Base-by-base conservation (phyloP, 1,284 basidiomycete genomes). In the Sanghuangporus weigelae region DNA sequence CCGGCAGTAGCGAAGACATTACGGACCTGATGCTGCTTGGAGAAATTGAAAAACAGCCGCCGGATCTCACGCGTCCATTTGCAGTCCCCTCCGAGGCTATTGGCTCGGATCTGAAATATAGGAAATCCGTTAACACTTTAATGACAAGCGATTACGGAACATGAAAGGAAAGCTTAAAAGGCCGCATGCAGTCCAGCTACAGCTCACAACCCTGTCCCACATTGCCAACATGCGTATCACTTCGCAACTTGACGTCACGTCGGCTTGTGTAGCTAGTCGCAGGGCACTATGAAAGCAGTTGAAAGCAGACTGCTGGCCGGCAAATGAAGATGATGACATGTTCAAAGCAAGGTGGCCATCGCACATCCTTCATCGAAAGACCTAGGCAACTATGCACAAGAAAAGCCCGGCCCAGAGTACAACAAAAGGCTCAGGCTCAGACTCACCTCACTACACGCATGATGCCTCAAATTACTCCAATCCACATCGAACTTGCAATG, bases 401-500 rank as follows among this genome's bases (percentile, higher is more conserved):
- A 49, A 21, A 46, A 38, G 26, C 26, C 26, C 26, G 26, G 26
- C 26, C 26, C 26, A 31, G 3, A 31, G 26, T 11, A 62, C 21
- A 19, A 31, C 8, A 39, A 26, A 51, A 39, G 11, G 21, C 10
- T 19, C n/a, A 19, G 21, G 2, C 21, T 7, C 3, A n/a, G 16
- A 77, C 85, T 71, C 72, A 96, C 95, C 84, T 98, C 96, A 70
- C 89, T 93, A 73, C 96, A 98, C 0, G 96, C 96, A 73, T 96
- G 95, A 77, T 98, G 95, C 60, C 94, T 78, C 60, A 98, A 75
- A 74, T 98, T 91, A 59, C 74, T 77, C 95, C 94, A 98, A 74
- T 97, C 89, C 1, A 97, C 91, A 64, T 95, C 89, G 79, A 98
- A 98, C 73, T 89, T 87, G 74, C 92, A 93, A 68, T 97, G 92